Evolutionary conservation across 2,329 filamentous ascomycete species (phyloP), one percentile per base, ranked within the genome.

Genomic region (Fusarium musae): DNA sequence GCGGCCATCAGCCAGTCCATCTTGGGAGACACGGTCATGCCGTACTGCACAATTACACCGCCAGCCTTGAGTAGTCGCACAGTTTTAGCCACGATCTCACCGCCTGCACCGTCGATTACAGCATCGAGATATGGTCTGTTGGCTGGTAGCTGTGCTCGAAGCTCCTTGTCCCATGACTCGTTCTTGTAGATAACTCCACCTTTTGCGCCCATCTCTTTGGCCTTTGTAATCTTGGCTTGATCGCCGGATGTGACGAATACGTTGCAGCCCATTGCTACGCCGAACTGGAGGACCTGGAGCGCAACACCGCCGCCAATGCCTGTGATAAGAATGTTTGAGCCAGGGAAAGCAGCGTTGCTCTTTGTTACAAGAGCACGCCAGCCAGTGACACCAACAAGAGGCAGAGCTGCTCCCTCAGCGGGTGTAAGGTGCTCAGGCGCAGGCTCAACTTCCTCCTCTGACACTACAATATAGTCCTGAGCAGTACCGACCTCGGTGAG

Each of bases 251-350:
- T 96, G 62, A 97, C 94, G 79, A 87, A 97, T n/a, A 96, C 92
- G 80, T 91, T 90, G 77, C 92, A 90, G 42, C 94, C 93, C 73
- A 90, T 84, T 15, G 90, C 94, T 17, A 92, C 90, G 16, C 90
- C 95, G 82, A 97, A 97, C 80, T 94, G 87, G 75, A 98, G 84
- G 10, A 89, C 92, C 85, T 93, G 92, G 62, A 98, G 84, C 39
- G 96, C 96, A 2, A 98, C 96, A 47, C 96, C 96, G 40, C 96
- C 96, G 1, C 96, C 96, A 81, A 98, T 97, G 0, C 96, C 96
- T 9, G 96, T 98, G 46, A 98, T 84, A 37, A 98, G 85, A 8
- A 98, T 86, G 79, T 97, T 97, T 69, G 89, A 84, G 5, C 93
- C 93, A 2, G 83, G 82, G 64, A 85, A 83, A 11, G 88, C 88